Percentiles rank a stretch among this genome's conserved stretches.
These are phyloP conservation scores for Penicillium silybi DNA, from an alignment of 495 filamentous ascomycete species.

Conservation along the genomic window DNA sequence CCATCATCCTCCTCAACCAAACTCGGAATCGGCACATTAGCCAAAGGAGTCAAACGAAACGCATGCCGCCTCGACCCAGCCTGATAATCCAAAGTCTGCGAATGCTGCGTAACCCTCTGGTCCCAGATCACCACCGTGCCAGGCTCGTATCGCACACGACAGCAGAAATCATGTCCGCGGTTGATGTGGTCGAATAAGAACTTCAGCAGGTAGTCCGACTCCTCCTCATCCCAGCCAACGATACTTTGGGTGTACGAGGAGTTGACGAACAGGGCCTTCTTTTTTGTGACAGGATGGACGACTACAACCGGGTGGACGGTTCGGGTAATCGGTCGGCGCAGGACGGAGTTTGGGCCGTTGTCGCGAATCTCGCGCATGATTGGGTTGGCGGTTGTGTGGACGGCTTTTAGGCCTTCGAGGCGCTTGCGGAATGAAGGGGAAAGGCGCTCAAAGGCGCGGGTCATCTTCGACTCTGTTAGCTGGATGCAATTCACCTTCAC, in stretches of 20 bases:
- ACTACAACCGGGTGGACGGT: neutral
- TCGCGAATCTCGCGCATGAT: too few relatives aligned
- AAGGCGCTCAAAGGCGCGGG: too few relatives aligned
- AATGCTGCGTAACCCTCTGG: neutral
- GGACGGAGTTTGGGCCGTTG: too few relatives aligned
- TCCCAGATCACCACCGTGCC: neutral
- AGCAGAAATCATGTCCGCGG: neutral
- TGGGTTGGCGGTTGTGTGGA: too few relatives aligned
- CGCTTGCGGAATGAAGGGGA: too few relatives aligned
- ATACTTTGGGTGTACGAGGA: conserved; percentile 1
- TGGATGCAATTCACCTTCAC: too few relatives aligned
- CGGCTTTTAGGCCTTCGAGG: too few relatives aligned
- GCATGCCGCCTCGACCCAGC: conserved; percentile 3
- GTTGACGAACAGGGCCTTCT: neutral
- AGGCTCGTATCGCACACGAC: too few relatives aligned
- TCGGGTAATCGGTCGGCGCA: neutral
- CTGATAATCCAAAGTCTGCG: neutral
- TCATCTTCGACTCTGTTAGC: too few relatives aligned
- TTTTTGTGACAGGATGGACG: neutral
- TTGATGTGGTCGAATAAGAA: neutral
- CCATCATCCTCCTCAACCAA: conserved; percentile 4
- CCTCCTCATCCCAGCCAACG: conserved; percentile 2
- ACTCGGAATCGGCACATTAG: conserved; percentile 6
- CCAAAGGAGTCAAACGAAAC: conserved; percentile 1
- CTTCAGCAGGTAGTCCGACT: neutral